Percentiles rank a stretch among this genome's conserved stretches.
Evolutionary conservation across 345 rosid species (phyloP).

Genomic region (Citrus sinensis): DNA sequence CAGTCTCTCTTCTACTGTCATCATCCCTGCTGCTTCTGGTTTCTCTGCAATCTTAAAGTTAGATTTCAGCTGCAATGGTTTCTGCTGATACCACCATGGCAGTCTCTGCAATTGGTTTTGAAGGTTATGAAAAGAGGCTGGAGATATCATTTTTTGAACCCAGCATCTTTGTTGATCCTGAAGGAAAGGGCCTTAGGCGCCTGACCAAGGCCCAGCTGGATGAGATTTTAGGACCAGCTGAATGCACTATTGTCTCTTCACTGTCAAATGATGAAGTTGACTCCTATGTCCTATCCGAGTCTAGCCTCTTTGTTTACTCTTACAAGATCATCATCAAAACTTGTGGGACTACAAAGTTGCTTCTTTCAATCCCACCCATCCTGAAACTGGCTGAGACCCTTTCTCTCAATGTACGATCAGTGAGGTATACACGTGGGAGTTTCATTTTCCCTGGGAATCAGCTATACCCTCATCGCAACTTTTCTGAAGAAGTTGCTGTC

Average conservation of each 20-base stretch:
- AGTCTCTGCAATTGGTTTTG: slow-evolving; percentile 78
- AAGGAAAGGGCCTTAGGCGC: slow-evolving; percentile 58
- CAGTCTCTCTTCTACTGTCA: neutral
- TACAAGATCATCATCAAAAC: slow-evolving; percentile 85
- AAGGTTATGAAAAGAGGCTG: slow-evolving; percentile 91
- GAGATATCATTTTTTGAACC: slow-evolving; percentile 63
- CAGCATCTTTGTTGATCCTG: slow-evolving; percentile 56
- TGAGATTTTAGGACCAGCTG: slow-evolving; percentile 61
- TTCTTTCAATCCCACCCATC: slow-evolving; percentile 62
- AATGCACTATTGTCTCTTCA: slow-evolving; percentile 73
- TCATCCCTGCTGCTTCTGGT: slow-evolving; percentile 9
- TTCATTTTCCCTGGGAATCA: slow-evolving; percentile 69
- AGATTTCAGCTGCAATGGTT: slow-evolving; percentile 1
- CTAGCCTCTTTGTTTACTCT: slow-evolving; percentile 75
- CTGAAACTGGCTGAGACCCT: slow-evolving; percentile 49
- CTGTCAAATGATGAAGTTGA: slow-evolving; percentile 57
- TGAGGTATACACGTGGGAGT: slow-evolving; percentile 69
- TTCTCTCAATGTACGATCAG: slow-evolving; percentile 48
- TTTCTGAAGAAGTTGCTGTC: slow-evolving; percentile 72
- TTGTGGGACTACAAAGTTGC: slow-evolving; percentile 83
- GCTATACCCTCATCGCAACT: slow-evolving; percentile 64
- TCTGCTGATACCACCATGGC: slow-evolving; percentile 35
- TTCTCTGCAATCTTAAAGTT: neutral
- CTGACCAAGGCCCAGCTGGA: slow-evolving; percentile 63
- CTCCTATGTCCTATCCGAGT: slow-evolving; percentile 81